Conservation (phyloP, 768 basidiomycete species). For the Russula olivacea region DNA sequence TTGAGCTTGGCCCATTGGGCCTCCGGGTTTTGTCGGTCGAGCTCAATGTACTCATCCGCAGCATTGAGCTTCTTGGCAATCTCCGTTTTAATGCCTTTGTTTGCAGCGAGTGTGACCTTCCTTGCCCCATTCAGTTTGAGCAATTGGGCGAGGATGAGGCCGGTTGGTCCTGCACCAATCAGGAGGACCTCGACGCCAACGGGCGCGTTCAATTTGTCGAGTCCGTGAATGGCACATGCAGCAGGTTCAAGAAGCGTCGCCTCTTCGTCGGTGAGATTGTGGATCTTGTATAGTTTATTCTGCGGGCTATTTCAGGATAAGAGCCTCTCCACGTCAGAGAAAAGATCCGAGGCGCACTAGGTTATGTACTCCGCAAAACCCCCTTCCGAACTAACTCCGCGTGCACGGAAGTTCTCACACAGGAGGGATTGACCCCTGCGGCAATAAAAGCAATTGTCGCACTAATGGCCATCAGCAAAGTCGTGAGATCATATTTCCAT, state of each 20-base stretch:
- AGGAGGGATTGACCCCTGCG: conserved; percentile 74
- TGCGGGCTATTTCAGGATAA: conserved; percentile 41
- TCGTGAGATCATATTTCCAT: neutral
- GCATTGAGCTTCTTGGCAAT: conserved; percentile 74
- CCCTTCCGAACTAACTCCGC: conserved; percentile 75
- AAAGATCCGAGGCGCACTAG: conserved; percentile 48
- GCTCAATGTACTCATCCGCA: conserved; percentile 80
- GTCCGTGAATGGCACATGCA: conserved; percentile 86
- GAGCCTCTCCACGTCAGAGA: neutral
- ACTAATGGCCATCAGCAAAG: conserved; percentile 38
- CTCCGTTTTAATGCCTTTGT: conserved; percentile 88
- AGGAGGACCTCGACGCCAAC: conserved; percentile 82
- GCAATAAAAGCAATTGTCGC: conserved; percentile 83
- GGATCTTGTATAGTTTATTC: conserved; percentile 79
- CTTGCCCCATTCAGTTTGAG: conserved; percentile 82
- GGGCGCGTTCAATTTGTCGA: conserved; percentile 78
- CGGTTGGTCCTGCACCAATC: conserved; percentile 87
- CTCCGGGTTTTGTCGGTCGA: conserved; percentile 69
- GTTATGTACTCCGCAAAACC: conserved; percentile 88
- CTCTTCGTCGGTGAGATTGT: conserved; percentile 83
- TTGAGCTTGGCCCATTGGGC: conserved; percentile 78
- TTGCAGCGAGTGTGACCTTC: conserved; percentile 77
- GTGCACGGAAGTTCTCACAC: conserved; percentile 79
- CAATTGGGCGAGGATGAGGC: conserved; percentile 84
- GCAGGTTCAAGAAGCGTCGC: conserved; percentile 86